Conservation (phyloP, 2,329 filamentous ascomycete species). For the Lasiodiplodia theobromae region DNA sequence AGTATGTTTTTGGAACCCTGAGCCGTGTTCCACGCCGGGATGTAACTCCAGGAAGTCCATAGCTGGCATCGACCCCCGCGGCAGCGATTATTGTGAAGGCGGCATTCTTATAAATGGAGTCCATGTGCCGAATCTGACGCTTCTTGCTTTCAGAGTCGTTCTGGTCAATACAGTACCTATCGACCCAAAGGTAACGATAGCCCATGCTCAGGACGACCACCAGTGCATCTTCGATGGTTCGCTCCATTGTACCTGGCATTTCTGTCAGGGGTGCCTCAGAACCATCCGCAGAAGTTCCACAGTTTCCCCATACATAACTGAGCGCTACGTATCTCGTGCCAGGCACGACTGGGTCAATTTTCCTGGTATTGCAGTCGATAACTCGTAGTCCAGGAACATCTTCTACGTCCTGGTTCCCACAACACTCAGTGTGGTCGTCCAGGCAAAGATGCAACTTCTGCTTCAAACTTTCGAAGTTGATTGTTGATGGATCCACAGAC, state of each 20-base stretch:
- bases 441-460: not conserved
- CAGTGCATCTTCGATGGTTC: slow-evolving; percentile 33
- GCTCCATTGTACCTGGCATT: not conserved
- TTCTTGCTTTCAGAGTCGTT: slow-evolving; percentile 30
- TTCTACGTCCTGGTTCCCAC: not conserved
- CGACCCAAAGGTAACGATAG: slow-evolving; percentile 37
- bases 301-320: not conserved
- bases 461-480: not conserved
- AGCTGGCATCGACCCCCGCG: not conserved
- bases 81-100: not conserved
- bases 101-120: slow-evolving; percentile 24
- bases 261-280: not conserved
- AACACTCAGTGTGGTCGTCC: not conserved
- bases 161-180: slow-evolving; percentile 37
- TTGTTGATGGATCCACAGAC: too few species aligned
- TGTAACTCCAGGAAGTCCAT: not conserved
- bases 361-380: not conserved
- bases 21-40: not conserved
- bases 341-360: not conserved
- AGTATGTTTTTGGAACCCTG: not conserved
- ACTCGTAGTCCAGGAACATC: not conserved
- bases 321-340: not conserved
- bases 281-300: not conserved
- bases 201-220: slow-evolving; percentile 29
- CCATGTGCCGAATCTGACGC: slow-evolving; percentile 29